These are phyloP conservation scores for Penicillium brevicompactum DNA, from an alignment of 2,329 filamentous ascomycete species.

Conservation along the genomic window DNA sequence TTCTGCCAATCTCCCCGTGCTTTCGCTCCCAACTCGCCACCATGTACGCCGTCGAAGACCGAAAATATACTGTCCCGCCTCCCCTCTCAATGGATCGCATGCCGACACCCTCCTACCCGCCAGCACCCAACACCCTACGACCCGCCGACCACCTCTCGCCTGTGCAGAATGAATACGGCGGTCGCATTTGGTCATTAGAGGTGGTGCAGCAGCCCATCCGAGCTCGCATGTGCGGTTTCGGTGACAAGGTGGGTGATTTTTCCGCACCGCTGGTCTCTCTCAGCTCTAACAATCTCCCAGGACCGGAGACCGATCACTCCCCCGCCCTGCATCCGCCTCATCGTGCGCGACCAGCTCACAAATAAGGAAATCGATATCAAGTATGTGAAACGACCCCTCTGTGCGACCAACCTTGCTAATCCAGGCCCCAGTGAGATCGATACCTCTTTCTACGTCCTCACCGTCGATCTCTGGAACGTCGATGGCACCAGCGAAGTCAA, in stretches of 20 bases:
- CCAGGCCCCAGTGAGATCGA: slow-evolving; percentile 65
- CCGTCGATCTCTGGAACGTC: slow-evolving; percentile 69
- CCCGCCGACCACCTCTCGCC: slow-evolving; percentile 41
- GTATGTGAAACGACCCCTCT: slow-evolving; percentile 53
- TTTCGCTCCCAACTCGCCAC: slow-evolving; percentile 29
- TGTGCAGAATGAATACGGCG: slow-evolving; percentile 44
- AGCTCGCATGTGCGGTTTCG: slow-evolving; percentile 98
- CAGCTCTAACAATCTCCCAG: slow-evolving; percentile 48
- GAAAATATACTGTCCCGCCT: slow-evolving; percentile 38
- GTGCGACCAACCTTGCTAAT: background rate
- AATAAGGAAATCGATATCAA: slow-evolving; percentile 82
- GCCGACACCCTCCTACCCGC: slow-evolving; percentile 36
- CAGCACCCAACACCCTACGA: slow-evolving; percentile 35
- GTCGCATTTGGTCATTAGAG: slow-evolving; percentile 61
- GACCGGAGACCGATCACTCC: slow-evolving; percentile 95
- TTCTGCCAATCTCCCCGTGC: slow-evolving; percentile 18
- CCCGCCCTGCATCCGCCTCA: slow-evolving; percentile 83
- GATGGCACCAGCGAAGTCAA: slow-evolving; percentile 66
- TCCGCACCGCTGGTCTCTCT: background rate
- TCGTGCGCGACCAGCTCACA: slow-evolving; percentile 73
- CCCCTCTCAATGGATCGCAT: slow-evolving; percentile 46
- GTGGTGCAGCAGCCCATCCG: slow-evolving; percentile 90
- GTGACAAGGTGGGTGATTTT: slow-evolving; percentile 74
- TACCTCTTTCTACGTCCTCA: slow-evolving; percentile 68
- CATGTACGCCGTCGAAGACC: slow-evolving; percentile 44